These are phyloP conservation scores for Candida michaelii DNA, from an alignment of 805 yeast species.

Conservation along the genomic window DNA sequence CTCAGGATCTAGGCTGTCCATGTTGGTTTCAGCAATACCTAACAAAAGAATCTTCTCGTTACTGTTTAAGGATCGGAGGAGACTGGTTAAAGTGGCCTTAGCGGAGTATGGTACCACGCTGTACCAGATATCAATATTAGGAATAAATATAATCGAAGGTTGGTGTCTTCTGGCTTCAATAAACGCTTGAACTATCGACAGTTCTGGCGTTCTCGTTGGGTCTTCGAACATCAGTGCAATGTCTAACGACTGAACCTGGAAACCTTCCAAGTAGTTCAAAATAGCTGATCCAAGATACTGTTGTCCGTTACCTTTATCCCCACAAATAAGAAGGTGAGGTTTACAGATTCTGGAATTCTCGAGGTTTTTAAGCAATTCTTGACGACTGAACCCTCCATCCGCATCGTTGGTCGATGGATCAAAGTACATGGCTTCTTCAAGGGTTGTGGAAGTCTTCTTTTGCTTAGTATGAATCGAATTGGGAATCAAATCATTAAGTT, in stretches of 20 bases:
- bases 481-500: slow-evolving; percentile 64
- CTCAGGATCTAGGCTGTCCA: slow-evolving; percentile 44
- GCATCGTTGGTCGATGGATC: slow-evolving; percentile 55
- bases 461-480: slow-evolving; percentile 32
- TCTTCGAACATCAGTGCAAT: slow-evolving; percentile 76
- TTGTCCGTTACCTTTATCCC: slow-evolving; percentile 81
- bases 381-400: slow-evolving; percentile 68
- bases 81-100: slow-evolving; percentile 65
- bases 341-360: slow-evolving; percentile 67
- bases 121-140: slow-evolving; percentile 78
- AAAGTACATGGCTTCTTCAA: slow-evolving; percentile 69
- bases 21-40: slow-evolving; percentile 62
- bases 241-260: slow-evolving; percentile 84
- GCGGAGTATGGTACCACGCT: slow-evolving; percentile 67
- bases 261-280: slow-evolving; percentile 81
- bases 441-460: slow-evolving; percentile 47
- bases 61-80: slow-evolving; percentile 66
- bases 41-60: slow-evolving; percentile 73
- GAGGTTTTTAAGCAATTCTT: slow-evolving; percentile 53
- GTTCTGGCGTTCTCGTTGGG: slow-evolving; percentile 77
- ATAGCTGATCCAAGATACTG: slow-evolving; percentile 81
- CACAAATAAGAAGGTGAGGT: slow-evolving; percentile 77
- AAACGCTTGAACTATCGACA: slow-evolving; percentile 77
- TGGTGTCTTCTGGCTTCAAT: slow-evolving; percentile 86
- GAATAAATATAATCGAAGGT: slow-evolving; percentile 82